Evolutionary conservation across 768 basidiomycete species (phyloP), one percentile per base, ranked within the genome.

Genomic region (Lentinula detonsa): DNA sequence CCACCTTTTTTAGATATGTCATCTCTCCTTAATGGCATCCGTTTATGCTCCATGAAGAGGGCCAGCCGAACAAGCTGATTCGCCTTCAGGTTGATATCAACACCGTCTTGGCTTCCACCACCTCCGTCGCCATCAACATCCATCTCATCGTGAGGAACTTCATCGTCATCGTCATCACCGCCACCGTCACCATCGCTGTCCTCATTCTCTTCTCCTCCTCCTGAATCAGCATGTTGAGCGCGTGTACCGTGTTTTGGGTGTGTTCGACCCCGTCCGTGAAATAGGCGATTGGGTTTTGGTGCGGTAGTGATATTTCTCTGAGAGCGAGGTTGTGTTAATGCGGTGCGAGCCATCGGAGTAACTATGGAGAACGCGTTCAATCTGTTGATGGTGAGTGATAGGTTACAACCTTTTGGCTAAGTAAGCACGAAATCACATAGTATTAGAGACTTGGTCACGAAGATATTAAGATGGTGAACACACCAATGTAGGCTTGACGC

Each of bases 1-100:
- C 16, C 15, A 87, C 95, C 85, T 79, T 91, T 91, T 74, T 94
- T 95, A 42, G 80, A 85, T 54, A 95, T 90, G 43, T 96, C 93
- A n/a, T 94, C 90, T 43, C 92, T 79, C 40, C 83, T 81, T 53
- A 97, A 72, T 2, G 85, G 78, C 10, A 75, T 71, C 55, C 91
- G 80, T 68, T 80, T 84, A 59, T 89, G 84, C 69, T 96, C 93
- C 4, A 77, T 79, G 71, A 94, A 95, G 45, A 98, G 76, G 2
- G 93, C 91, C 23, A 93, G 79, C 16, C 93, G 83, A 9, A 90
- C 90, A 35, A 96, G 80, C 55, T 87, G 85, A 53, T 81, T 78
- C 0, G 89, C 89, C 70, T 84, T 86, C 55, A 83, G 79, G n/a
- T 78, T 74, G 23, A 86, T 66, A 18, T 87, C 84, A 15, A 65